Evolutionary conservation across 345 rosid species (phyloP).

Genomic region (Heritiera littoralis): DNA sequence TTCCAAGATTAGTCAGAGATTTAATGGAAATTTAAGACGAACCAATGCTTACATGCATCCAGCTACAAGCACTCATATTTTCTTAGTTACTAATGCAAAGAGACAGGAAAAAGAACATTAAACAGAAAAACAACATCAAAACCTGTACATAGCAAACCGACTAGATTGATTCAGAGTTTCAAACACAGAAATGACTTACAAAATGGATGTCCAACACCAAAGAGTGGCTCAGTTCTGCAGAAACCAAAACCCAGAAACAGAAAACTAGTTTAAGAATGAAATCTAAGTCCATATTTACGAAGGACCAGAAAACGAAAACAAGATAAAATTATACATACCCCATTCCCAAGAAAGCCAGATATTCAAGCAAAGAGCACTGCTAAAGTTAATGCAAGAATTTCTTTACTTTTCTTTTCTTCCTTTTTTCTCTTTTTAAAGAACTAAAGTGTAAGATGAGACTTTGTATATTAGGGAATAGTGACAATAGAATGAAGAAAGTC

Average conservation of each 20-base stretch:
- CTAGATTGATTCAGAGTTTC: neutral
- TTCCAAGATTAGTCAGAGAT: neutral
- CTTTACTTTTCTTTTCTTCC: neutral
- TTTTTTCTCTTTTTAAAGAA: neutral
- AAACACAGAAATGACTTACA: slow-evolving; percentile 28
- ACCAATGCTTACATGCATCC: neutral
- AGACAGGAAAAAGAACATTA: neutral
- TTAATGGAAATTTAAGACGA: neutral
- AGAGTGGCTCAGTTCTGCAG: slow-evolving; percentile 25
- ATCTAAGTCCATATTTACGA: slow-evolving; percentile 28
- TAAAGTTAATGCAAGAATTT: neutral
- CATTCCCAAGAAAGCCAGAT: slow-evolving; percentile 28
- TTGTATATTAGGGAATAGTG: slow-evolving; percentile 19
- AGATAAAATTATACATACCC: slow-evolving; percentile 18
- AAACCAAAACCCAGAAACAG: slow-evolving; percentile 32
- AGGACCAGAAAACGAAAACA: slow-evolving; percentile 22
- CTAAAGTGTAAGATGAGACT: neutral
- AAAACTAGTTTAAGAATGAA: slow-evolving; percentile 16
- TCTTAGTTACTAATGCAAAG: neutral
- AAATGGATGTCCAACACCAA: slow-evolving; percentile 27
- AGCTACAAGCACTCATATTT: slow-evolving; percentile 2
- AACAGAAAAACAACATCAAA: neutral
- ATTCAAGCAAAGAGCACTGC: slow-evolving; percentile 8
- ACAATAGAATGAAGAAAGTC: slow-evolving; percentile 37
- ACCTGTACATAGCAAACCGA: neutral